A percentile compares a stretch with the other conserved stretches of the same genome.
Evolutionary conservation across 2,329 filamentous ascomycete genomes (phyloP).

Genomic region (Sarocladium oryzae): DNA sequence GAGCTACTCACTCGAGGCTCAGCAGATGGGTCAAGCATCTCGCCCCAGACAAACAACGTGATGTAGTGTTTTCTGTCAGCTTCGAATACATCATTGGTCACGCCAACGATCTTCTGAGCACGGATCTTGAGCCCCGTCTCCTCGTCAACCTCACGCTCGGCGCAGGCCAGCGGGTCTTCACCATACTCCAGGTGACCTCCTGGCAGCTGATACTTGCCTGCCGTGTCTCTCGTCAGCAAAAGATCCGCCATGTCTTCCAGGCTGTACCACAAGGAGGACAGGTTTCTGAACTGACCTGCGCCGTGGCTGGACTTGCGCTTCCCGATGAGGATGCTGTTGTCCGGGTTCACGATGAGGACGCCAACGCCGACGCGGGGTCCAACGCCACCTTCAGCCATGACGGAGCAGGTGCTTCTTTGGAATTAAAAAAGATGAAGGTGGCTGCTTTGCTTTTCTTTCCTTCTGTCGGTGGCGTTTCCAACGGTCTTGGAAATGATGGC

Average conservation of each 20-base stretch:
- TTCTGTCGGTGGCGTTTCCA: neutral
- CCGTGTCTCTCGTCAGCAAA: neutral
- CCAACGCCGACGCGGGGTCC: constrained; percentile 42
- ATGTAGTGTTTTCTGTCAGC: constrained; percentile 63
- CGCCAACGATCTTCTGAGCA: constrained; percentile 45
- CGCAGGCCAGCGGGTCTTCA: constrained; percentile 57
- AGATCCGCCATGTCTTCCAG: neutral
- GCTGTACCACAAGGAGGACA: neutral
- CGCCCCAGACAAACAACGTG: constrained; percentile 60
- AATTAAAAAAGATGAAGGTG: neutral
- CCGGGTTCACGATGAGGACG: constrained; percentile 34
- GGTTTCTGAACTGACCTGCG: constrained; percentile 28
- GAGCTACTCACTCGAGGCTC: constrained; percentile 44
- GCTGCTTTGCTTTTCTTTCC: neutral
- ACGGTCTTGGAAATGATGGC: neutral
- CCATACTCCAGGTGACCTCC: constrained; percentile 70
- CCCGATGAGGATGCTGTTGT: constrained; percentile 41
- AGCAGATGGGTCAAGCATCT: constrained; percentile 37
- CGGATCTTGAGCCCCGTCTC: constrained; percentile 59
- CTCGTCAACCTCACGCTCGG: constrained; percentile 60
- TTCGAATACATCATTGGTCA: constrained; percentile 62
- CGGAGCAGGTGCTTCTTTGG: neutral
- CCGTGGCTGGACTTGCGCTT: constrained; percentile 43
- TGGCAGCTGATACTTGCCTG: constrained; percentile 60
- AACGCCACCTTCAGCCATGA: constrained; percentile 1